These are phyloP conservation scores for Angomonas deanei DNA, from an alignment of 208 protist genomes.

Conservation along the genomic window DNA sequence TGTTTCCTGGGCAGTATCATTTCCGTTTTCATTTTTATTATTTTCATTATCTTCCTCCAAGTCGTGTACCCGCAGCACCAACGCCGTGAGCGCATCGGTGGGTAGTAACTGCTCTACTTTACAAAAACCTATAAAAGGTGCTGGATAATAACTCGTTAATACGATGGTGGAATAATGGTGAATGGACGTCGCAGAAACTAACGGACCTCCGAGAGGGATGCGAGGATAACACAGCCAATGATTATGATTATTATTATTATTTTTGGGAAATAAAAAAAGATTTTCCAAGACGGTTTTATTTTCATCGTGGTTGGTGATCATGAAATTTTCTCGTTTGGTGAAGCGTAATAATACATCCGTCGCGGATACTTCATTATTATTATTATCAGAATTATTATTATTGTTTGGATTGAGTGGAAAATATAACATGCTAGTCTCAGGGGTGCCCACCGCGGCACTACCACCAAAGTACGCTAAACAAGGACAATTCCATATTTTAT, in stretches of 20 bases:
- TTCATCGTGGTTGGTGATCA: too few relatives aligned
- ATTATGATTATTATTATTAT: too few relatives aligned
- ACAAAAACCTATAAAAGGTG: slow-evolving; percentile 38
- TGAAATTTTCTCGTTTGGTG: too few relatives aligned
- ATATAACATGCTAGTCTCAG: slow-evolving; percentile 49
- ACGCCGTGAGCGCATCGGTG: slow-evolving; percentile 14
- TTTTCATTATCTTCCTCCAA: not conserved
- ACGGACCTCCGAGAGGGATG: slow-evolving; percentile 39
- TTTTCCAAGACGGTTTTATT: too few relatives aligned
- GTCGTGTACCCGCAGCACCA: too few relatives aligned
- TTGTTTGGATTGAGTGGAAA: slow-evolving; percentile 38
- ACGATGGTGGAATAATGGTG: slow-evolving; percentile 27
- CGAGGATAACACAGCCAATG: slow-evolving; percentile 41
- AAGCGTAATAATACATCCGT: too few relatives aligned
- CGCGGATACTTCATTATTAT: too few relatives aligned
- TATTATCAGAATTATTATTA: too few relatives aligned
- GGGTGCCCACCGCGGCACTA: slow-evolving; percentile 25
- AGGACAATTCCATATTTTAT: too few relatives aligned
- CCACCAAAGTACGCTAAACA: slow-evolving; percentile 52
- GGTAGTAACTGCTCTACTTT: slow-evolving; percentile 30
- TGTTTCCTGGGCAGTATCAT: not conserved
- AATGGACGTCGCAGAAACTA: slow-evolving; percentile 27
- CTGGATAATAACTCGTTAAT: slow-evolving; percentile 38
- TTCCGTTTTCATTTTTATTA: slow-evolving; percentile 4
- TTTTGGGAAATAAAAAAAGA: too few relatives aligned